Percentiles rank a stretch among this genome's conserved stretches.
Conservation (phyloP, 139 green algal genomes). For the Mesotaenium endlicherianum region DNA sequence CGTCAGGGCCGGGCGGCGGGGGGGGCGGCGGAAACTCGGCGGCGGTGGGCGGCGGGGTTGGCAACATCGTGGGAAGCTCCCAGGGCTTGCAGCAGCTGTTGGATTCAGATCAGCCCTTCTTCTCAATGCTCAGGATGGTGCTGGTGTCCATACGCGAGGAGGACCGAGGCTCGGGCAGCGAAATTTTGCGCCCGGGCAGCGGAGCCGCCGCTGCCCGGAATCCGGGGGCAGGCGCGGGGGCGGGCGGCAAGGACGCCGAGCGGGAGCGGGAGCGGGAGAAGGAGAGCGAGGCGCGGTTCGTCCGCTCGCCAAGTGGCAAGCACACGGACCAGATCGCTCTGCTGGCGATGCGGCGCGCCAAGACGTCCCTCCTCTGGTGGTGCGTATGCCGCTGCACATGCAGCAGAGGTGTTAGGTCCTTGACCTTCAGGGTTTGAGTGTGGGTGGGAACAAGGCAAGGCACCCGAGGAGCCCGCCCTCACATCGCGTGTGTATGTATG, state of each 20-base stretch:
- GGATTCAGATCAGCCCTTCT: constrained; percentile 37
- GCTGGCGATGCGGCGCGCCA: background rate
- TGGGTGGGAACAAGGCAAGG: too few relatives aligned
- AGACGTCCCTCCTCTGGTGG: constrained; percentile 38
- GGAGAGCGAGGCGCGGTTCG: background rate
- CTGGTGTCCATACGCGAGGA: constrained; percentile 29
- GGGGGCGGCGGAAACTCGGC: background rate
- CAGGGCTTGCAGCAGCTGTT: constrained; percentile 33
- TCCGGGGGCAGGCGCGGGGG: background rate
- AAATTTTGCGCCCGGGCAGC: background rate
- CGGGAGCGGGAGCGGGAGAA: background rate
- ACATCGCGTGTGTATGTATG: too few relatives aligned
- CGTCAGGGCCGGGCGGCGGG: background rate
- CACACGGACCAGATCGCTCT: background rate
- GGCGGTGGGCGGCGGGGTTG: constrained; percentile 4
- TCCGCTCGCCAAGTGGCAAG: background rate
- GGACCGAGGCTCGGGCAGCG: constrained; percentile 5
- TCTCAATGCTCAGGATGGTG: constrained; percentile 37
- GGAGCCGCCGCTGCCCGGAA: background rate
- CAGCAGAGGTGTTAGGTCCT: too few relatives aligned
- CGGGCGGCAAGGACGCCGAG: background rate
- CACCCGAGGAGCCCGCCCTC: too few relatives aligned
- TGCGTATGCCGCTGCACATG: too few relatives aligned
- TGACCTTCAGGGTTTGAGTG: too few relatives aligned
- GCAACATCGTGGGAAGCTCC: background rate